Conservation (phyloP, 208 protist genomes). For the Zelonia costaricensis region DNA sequence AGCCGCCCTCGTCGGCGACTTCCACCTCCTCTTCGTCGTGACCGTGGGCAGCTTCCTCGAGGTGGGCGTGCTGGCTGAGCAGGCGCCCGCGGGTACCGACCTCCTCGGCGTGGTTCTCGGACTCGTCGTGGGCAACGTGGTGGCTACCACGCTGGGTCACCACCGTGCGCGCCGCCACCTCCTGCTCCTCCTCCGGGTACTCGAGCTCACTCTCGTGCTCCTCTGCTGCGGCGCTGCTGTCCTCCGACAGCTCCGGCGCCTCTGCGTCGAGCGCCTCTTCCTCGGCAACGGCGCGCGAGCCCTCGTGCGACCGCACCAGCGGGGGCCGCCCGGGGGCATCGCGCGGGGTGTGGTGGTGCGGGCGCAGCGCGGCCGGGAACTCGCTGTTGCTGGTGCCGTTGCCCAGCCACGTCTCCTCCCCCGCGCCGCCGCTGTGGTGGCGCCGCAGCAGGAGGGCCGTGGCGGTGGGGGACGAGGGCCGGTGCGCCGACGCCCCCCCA, state of each 20-base stretch:
- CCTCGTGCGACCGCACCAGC: not conserved
- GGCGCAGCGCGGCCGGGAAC: not conserved
- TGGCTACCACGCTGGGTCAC: not conserved
- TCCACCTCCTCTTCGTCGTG: no score
- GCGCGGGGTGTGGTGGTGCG: slow-evolving; percentile 1
- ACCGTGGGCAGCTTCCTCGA: not conserved
- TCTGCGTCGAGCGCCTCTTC: not conserved
- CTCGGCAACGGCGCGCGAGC: no score
- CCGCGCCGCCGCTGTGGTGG: not conserved
- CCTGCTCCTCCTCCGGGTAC: no score
- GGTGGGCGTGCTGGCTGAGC: not conserved
- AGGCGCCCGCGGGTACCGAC: not conserved
- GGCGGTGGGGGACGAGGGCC: not conserved
- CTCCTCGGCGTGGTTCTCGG: not conserved
- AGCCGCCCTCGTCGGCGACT: no score
- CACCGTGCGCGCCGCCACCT: not conserved
- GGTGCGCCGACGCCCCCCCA: not conserved
- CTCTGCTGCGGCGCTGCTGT: not conserved
- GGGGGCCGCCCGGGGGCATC: slow-evolving; percentile 8
- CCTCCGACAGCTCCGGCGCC: no score
- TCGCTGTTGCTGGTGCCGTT: not conserved
- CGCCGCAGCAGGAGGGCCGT: slow-evolving; percentile 1
- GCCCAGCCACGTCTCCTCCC: not conserved
- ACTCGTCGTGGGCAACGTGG: not conserved
- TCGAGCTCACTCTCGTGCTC: not conserved